Percentiles rank a stretch among this genome's conserved stretches.
These are phyloP conservation scores for Esteya vermicola DNA, from an alignment of 2,329 filamentous ascomycete genomes.

Conservation along the genomic window DNA sequence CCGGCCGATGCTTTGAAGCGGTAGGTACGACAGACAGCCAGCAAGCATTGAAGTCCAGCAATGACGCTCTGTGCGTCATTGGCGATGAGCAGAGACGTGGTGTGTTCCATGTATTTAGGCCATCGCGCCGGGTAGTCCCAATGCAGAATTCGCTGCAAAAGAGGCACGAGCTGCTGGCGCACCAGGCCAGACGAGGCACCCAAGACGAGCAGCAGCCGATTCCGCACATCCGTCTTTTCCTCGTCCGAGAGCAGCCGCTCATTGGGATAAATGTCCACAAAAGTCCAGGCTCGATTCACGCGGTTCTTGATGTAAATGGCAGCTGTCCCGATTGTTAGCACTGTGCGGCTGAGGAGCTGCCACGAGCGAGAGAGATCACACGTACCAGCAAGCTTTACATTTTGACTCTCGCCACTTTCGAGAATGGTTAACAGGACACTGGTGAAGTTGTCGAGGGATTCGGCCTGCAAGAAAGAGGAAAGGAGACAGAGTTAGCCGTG, in stretches of 20 bases:
- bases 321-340: too few species aligned
- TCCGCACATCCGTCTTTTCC: slow-evolving; percentile 76
- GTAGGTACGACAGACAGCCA: slow-evolving; percentile 92
- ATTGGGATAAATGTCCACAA: slow-evolving; percentile 57
- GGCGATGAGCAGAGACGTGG: slow-evolving; percentile 72
- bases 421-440: slow-evolving; percentile 84
- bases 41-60: slow-evolving; percentile 81
- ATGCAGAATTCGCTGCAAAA: slow-evolving; percentile 90
- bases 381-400: slow-evolving; percentile 79
- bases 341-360: too few species aligned
- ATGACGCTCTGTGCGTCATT: slow-evolving; percentile 80
- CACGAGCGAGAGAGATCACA: too few species aligned
- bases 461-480: slow-evolving; percentile 51
- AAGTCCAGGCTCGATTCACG: slow-evolving; percentile 82
- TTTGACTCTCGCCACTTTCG: slow-evolving; percentile 72
- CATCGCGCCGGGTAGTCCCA: slow-evolving; percentile 90
- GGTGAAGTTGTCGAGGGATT: slow-evolving; percentile 79
- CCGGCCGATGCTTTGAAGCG: slow-evolving; percentile 76
- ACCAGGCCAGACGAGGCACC: slow-evolving; percentile 67
- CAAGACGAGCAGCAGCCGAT: slow-evolving; percentile 78
- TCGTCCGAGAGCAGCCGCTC: slow-evolving; percentile 70
- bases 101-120: slow-evolving; percentile 90
- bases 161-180: slow-evolving; percentile 83
- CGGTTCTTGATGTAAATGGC: slow-evolving; percentile 98
- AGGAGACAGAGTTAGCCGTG: slow-evolving; percentile 4